Percentiles rank a stretch among this genome's conserved stretches.
These are phyloP conservation scores for Nicotiana otophora DNA, from an alignment of 257 asterid genomes.

Conservation along the genomic window DNA sequence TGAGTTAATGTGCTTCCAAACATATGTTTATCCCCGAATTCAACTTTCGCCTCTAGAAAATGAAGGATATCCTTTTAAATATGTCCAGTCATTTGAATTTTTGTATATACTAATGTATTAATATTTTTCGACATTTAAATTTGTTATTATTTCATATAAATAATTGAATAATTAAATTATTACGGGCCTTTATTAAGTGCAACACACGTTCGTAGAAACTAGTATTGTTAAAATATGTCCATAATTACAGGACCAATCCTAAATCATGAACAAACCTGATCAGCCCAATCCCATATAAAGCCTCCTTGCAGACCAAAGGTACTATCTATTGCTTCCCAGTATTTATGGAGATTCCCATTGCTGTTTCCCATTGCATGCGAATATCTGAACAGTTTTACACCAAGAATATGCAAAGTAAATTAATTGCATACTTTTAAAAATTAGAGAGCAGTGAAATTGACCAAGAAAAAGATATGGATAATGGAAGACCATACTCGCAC, in stretches of 20 bases:
- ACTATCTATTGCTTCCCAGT: conserved; percentile 98
- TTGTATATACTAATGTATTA: no score
- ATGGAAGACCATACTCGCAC: conserved; percentile 74
- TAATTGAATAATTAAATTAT: no score
- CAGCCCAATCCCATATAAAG: conserved; percentile 99
- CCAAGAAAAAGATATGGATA: conserved; percentile 6
- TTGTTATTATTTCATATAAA: no score
- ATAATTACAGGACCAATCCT: neutral
- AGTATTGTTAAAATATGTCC: neutral
- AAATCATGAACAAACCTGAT: conserved; percentile 55
- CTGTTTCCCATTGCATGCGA: conserved; percentile 99
- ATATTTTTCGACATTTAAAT: no score
- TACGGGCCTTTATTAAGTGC: no score
- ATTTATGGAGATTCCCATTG: conserved; percentile 81
- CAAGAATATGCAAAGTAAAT: neutral
- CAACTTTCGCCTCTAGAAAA: no score
- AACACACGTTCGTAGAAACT: no score
- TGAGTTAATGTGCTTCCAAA: no score
- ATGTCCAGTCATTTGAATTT: no score
- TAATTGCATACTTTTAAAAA: neutral
- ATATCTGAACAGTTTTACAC: conserved; percentile 42
- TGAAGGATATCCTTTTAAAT: no score
- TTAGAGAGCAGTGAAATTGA: neutral
- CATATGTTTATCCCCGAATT: no score
- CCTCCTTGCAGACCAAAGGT: conserved; percentile 99